Evolutionary conservation across 2,329 filamentous ascomycete species (phyloP), one percentile per base, ranked within the genome.

Genomic region (Canariomyces notabilis): DNA sequence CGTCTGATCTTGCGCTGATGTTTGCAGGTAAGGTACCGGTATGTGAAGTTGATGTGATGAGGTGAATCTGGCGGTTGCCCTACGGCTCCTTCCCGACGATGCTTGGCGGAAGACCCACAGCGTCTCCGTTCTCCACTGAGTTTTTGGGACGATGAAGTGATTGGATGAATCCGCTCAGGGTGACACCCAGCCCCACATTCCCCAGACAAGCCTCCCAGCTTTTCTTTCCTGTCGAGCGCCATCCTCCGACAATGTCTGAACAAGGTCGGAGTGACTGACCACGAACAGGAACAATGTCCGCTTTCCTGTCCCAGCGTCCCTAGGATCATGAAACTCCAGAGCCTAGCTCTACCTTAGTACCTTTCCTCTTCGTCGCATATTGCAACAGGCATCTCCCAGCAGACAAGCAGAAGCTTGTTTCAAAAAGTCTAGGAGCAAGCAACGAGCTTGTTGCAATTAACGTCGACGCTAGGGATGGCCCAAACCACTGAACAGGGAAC

Each of bases 371-470:
- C 26, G 26, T 29, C 26, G 26, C 26, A 29, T 29, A 29, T 29
- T 8, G 26, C 9, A 29, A 29, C 26, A 29, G 26, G 9, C 9
- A 29, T 29, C 26, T 29, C 26, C 40, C 32, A 9, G 40, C 20
- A 42, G 20, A 35, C 36, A 32, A 32, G 31, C 35, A 31, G 18
- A 35, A 23, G 32, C 40, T 29, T 12, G 40, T 43, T 43, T 43
- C 40, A 43, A 21, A 29, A 34, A 6, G 15, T 8, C 20, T 15
- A 4, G 14, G 26, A n/a, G 23, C 15, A 12, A 23, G 22, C 26
- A 4, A 23, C 40, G 8, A 19, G 32, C 20, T 20, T 43, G 9
- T n/a, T 33, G 21, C 14, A 15, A 41, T 8, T 37, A 14, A 18
- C 11, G 19, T 8, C 35, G 35, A 11, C 35, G 18, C 9, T 19